Base-by-base conservation (phyloP, 768 basidiomycete species). In the Porpolomopsis calyptriformis region DNA sequence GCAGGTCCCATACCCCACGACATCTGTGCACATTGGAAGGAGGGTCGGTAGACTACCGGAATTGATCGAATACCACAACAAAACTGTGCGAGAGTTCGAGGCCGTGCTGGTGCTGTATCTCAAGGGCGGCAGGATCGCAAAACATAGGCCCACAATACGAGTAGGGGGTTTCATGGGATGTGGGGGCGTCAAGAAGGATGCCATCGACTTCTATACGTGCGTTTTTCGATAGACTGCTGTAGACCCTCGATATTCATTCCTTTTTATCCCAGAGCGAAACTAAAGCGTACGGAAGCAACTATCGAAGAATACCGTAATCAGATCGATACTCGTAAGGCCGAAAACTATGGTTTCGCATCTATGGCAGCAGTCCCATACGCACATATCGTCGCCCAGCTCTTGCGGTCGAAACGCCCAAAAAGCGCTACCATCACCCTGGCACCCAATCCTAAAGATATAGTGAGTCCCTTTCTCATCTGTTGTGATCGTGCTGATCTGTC, bases 21-120 rank as follows among this genome's bases (percentile, higher is more conserved):
- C 88, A 1, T 82, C 85, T 19, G 90, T 93, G 4, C 88, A 92
- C 63, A 82, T 93, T 43, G 85, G 90, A 19, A 80, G 90, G 18
- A 78, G 77, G 53, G 84, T 97, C 26, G 94, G 92, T 22, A 74
- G 79, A 47, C 80, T 98, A 12, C 91, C 96, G 0, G 82, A 90
- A 49, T 69, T 96, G 46, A 87, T 99, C 52, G 86, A 94, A 47
- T 85, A 81, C 55, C 89, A 93, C 62, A 98, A 98, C 61, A 68
- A 80, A 45, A 84, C 89, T n/a, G 94, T 99, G n/a, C 74, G 85
- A 40, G 82, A 94, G 55, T 77, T 98, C 47, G 96, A 99, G 61
- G 71, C 77, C 29, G 73, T 91, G 41, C 74, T 99, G 25, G 94
- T 97, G 47, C 79, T 77, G 45, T 97, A 96, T 61, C 74, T 97